These are phyloP conservation scores for Malus sylvestris DNA, from an alignment of 306 rosid species.

Conservation along the genomic window DNA sequence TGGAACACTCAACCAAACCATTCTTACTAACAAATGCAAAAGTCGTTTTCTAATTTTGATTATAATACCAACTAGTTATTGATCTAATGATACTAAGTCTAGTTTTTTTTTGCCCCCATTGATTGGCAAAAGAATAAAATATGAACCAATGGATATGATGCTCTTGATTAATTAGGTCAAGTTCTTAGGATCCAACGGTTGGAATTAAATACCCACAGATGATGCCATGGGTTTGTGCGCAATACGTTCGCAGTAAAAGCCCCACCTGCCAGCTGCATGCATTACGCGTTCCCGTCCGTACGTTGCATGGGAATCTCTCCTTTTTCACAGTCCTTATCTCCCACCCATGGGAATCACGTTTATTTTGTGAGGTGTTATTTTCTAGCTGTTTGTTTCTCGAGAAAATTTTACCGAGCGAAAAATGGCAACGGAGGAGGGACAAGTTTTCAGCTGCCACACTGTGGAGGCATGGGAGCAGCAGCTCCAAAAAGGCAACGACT, in stretches of 20 bases:
- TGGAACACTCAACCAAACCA: no score
- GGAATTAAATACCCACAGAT: not conserved
- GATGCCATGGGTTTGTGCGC: not conserved
- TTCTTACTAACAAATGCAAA: not conserved
- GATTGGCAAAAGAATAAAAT: no score
- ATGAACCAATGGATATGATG: not conserved
- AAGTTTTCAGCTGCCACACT: constrained; percentile 53
- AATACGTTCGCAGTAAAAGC: not conserved
- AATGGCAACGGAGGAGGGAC: constrained; percentile 59
- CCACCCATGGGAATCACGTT: no score
- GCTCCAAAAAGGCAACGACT: constrained; percentile 53
- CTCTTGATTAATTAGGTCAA: not conserved
- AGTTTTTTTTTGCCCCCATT: no score
- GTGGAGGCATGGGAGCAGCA: constrained; percentile 58
- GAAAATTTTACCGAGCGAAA: not conserved
- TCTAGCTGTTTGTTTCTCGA: not conserved
- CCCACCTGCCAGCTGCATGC: not conserved
- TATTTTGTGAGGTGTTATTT: not conserved
- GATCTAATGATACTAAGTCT: no score
- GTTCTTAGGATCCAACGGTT: not conserved
- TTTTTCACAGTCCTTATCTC: not conserved
- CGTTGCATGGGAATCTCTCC: constrained; percentile 12
- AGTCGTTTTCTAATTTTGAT: no score
- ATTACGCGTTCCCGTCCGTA: not conserved
- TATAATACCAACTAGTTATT: no score